A percentile compares a stretch with the other conserved stretches of the same genome.
phyloP scores from a whole-genome alignment of 768 basidiomycete genomes.

The Tubosaeta sp. region DNA sequence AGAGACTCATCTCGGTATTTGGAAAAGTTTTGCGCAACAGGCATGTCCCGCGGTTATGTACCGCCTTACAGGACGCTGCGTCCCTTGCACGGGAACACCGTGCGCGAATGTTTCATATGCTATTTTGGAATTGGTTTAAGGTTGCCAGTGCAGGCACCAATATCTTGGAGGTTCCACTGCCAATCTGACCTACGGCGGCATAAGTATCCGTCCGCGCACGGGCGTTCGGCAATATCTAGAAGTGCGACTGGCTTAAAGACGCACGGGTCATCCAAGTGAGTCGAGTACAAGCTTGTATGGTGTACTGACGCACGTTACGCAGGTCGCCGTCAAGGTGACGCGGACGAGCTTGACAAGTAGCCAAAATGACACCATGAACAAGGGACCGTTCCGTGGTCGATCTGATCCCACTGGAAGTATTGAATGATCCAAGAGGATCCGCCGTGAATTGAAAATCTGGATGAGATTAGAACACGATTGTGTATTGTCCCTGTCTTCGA shows the following conservation, averaged over 20 bases:
- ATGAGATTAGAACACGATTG: constrained; percentile 23
- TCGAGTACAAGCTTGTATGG: background rate
- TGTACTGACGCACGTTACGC: background rate
- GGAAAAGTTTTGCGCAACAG: background rate
- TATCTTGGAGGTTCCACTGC: constrained; percentile 1
- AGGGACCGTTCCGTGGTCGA: constrained; percentile 1
- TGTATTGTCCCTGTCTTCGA: constrained; percentile 25
- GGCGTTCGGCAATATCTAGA: constrained; percentile 25
- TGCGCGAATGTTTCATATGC: constrained; percentile 1
- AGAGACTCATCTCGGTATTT: background rate
- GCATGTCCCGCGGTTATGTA: background rate
- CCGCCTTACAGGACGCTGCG: background rate
- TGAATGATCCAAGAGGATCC: constrained; percentile 3
- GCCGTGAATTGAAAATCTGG: constrained; percentile 24
- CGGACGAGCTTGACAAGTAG: constrained; percentile 13
- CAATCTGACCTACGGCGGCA: constrained; percentile 12
- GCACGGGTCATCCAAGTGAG: constrained; percentile 17
- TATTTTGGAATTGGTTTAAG: background rate
- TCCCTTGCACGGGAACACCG: background rate
- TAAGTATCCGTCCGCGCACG: constrained; percentile 21
- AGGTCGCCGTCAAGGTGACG: constrained; percentile 28
- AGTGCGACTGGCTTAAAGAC: constrained; percentile 20
- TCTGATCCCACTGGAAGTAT: background rate
- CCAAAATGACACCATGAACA: constrained; percentile 7
- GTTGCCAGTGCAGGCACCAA: background rate